Base-by-base conservation (phyloP, 2,329 filamentous ascomycete species). In the Massarina eburnea region DNA sequence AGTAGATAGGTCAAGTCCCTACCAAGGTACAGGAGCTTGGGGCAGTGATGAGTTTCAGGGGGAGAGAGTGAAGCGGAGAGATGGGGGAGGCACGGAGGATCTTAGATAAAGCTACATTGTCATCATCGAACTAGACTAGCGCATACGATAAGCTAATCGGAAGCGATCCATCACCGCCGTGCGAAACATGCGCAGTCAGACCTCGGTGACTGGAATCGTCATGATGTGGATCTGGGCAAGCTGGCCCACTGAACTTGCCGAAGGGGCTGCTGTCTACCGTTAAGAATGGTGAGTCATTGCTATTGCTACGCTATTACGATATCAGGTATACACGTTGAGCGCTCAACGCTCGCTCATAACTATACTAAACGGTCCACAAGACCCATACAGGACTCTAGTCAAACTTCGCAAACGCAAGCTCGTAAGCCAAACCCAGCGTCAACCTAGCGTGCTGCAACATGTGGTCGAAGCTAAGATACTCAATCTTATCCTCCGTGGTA, bases 371-470 rank as follows among this genome's bases (percentile, higher is more conserved):
- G 24, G 7, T 7, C 7, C 7, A 26, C 12, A 14, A 38, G 14
- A 38, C 24, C 19, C 18, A 38, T 22, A 22, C 10, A 21, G 14
- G 21, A 22, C 19, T 21, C 41, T 55, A 67, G 46, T 79, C 73
- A 57, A 91, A 88, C 48, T 88, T 77, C 17, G 88, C 83, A 73
- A 89, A 89, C 8, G 85, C 89, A 49, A 95, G 79, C 74, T 96
- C 91, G 61, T 91, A 92, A 4, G 85, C 89, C 57, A 95, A 79
- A 4, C 86, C 88, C 24, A 95, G 76, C 1, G 89, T 94, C 79
- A 96, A 80, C 67, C 84, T 86, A 18, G 89, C 89, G 71, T 96
- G 91, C 74, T 96, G 85, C 26, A 94, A 78, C 90, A 96, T 95
- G 70, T 96, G 91, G 66, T 91, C 84, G 66, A 95, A 95, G 58